Percentiles rank a stretch among this genome's conserved stretches.
Conservation (phyloP, 2,329 filamentous ascomycete species). For the Alternaria arbusti region DNA sequence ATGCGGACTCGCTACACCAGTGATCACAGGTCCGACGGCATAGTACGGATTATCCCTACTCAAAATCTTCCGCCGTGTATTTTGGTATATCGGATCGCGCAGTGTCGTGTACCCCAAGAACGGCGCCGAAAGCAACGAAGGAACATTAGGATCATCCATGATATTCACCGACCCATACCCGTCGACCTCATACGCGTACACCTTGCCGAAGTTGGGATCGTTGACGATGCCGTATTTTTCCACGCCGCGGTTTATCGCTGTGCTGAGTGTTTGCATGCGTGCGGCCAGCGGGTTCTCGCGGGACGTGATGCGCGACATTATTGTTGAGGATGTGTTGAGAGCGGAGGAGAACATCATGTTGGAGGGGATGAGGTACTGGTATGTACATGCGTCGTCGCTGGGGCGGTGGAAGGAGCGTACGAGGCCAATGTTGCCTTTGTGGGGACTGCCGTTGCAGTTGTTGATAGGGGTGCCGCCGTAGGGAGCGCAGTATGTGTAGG, state of each 20-base stretch:
- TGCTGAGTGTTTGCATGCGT: conserved; percentile 63
- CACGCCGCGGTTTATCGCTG: conserved; percentile 53
- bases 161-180: conserved; percentile 58
- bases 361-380: conserved; percentile 57
- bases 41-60: conserved; percentile 56
- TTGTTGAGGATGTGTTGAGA: conserved; percentile 59
- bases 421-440: conserved; percentile 56
- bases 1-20: conserved; percentile 56
- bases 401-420: conserved; percentile 58
- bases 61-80: conserved; percentile 54
- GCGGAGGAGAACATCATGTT: conserved; percentile 77
- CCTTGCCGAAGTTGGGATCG: conserved; percentile 40
- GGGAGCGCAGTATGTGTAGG: conserved; percentile 55
- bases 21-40: conserved; percentile 54
- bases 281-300: conserved; percentile 56
- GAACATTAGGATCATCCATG: conserved; percentile 77
- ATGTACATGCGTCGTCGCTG: conserved; percentile 58
- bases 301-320: conserved; percentile 56
- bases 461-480: conserved; percentile 60
- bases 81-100: conserved; percentile 51
- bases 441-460: conserved; percentile 58
- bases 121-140: conserved; percentile 69
- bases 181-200: conserved; percentile 59
- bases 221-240: conserved; percentile 49
- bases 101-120: conserved; percentile 62